Percentiles rank a stretch among this genome's conserved stretches.
Conservation (phyloP, 441 rosid species). For the Populus tomentosa region DNA sequence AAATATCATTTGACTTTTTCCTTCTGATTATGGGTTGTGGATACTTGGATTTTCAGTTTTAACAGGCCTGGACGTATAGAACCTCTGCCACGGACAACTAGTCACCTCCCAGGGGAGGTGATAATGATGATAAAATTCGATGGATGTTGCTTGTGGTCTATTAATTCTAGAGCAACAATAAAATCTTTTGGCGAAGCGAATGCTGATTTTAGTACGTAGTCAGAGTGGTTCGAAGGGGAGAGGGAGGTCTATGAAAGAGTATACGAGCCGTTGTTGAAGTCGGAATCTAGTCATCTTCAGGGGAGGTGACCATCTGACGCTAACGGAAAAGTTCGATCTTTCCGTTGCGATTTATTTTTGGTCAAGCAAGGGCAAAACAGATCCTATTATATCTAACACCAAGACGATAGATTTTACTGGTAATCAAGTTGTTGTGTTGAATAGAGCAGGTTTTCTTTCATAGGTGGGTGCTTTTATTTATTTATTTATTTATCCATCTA, state of each 20-base stretch:
- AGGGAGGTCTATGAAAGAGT: neutral
- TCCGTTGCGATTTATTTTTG: neutral
- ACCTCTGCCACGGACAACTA: neutral
- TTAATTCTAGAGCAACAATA: neutral
- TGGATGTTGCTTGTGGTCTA: neutral
- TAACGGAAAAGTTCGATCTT: neutral
- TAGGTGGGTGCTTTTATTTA: neutral
- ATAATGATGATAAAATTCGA: too few species aligned
- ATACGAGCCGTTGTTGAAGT: neutral
- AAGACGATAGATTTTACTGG: neutral
- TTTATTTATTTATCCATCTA: too few species aligned
- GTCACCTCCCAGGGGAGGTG: neutral
- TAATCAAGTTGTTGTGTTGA: neutral
- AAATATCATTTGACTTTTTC: neutral
- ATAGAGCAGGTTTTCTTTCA: neutral
- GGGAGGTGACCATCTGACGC: neutral
- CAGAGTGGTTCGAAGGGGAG: neutral
- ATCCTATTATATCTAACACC: neutral
- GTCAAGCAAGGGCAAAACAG: neutral
- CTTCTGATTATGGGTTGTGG: neutral
- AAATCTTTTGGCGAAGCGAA: too few species aligned
- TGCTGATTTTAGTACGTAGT: neutral
- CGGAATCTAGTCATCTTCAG: neutral
- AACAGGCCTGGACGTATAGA: neutral
- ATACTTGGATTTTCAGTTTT: neutral